These are phyloP conservation scores for Blumeriella jaapii DNA, from an alignment of 2,329 filamentous ascomycete genomes.

Conservation along the genomic window DNA sequence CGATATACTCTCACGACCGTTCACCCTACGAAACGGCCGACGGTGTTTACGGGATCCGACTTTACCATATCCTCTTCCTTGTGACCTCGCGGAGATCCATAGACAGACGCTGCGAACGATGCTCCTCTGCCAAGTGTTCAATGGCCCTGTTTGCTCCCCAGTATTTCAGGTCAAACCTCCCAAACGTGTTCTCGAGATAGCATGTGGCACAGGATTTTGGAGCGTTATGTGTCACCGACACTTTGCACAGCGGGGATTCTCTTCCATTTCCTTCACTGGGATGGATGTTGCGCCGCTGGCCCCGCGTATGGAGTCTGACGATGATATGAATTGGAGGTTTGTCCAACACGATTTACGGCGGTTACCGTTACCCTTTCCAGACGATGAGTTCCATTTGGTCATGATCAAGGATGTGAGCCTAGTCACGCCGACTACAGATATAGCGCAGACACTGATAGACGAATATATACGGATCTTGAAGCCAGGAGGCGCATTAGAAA, in stretches of 20 bases:
- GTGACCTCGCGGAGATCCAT: slow-evolving; percentile 78
- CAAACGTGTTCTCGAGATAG: slow-evolving; percentile 69
- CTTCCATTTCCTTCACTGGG: slow-evolving; percentile 66
- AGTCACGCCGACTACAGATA: slow-evolving; percentile 43
- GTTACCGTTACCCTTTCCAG: slow-evolving; percentile 63
- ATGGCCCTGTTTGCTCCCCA: slow-evolving; percentile 65
- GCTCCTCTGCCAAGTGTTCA: slow-evolving; percentile 70
- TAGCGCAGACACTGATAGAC: slow-evolving; percentile 46
- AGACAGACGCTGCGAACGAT: slow-evolving; percentile 77
- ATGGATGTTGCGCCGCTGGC: slow-evolving; percentile 70
- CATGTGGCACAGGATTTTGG: slow-evolving; percentile 84
- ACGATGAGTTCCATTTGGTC: slow-evolving; percentile 75
- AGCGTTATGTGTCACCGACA: slow-evolving; percentile 78
- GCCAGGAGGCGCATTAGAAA: slow-evolving; percentile 68
- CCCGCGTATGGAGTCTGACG: slow-evolving; percentile 46
- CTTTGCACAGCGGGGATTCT: slow-evolving; percentile 56
- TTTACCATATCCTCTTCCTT: slow-evolving; percentile 72
- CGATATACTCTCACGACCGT: slow-evolving; percentile 35
- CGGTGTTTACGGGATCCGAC: slow-evolving; percentile 68
- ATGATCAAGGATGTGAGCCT: slow-evolving; percentile 78
- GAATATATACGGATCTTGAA: slow-evolving; percentile 68
- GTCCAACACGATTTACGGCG: slow-evolving; percentile 76
- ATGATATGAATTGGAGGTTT: slow-evolving; percentile 79
- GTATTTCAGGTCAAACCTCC: slow-evolving; percentile 56
- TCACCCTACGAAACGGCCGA: slow-evolving; percentile 65